Conservation (phyloP, 2,329 filamentous ascomycete species). For the Venturia oleaginea region DNA sequence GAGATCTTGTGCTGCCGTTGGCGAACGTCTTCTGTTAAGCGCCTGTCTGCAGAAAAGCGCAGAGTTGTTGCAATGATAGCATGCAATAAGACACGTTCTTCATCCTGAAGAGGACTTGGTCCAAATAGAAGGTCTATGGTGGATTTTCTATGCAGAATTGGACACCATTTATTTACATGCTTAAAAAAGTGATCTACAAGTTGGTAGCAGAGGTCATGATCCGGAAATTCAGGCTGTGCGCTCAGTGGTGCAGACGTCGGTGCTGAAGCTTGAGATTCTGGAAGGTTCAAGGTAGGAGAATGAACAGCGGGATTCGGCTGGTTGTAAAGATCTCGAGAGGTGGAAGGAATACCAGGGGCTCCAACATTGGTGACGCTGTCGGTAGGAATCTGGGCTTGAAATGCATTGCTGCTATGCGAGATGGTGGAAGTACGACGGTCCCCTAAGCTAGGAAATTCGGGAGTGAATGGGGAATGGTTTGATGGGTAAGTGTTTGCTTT, state of each 20-base stretch:
- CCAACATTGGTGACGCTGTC: slow-evolving; percentile 15
- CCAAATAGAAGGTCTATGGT: slow-evolving; percentile 79
- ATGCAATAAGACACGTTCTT: slow-evolving; percentile 73
- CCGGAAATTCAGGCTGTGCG: slow-evolving; percentile 44
- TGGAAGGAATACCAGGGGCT: slow-evolving; percentile 13
- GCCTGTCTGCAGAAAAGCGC: slow-evolving; percentile 68
- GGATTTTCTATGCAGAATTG: slow-evolving; percentile 76
- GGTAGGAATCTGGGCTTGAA: slow-evolving; percentile 13
- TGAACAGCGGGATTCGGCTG: slow-evolving; percentile 38
- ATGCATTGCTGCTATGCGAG: slow-evolving; percentile 12
- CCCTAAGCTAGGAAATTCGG: slow-evolving; percentile 15
- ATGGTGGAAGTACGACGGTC: slow-evolving; percentile 13
- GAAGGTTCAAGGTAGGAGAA: slow-evolving; percentile 50
- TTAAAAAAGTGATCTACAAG: slow-evolving; percentile 55
- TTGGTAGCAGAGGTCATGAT: slow-evolving; percentile 51
- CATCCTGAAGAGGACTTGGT: slow-evolving; percentile 58
- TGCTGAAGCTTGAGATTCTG: slow-evolving; percentile 16
- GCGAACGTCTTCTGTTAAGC: slow-evolving; percentile 64
- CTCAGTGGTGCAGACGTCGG: slow-evolving; percentile 21
- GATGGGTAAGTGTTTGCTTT: slow-evolving; percentile 30
- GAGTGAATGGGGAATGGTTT: slow-evolving; percentile 23
- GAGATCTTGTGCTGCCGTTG: slow-evolving; percentile 69
- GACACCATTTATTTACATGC: slow-evolving; percentile 62
- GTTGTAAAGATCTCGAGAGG: slow-evolving; percentile 21
- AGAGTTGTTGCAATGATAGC: slow-evolving; percentile 84